phyloP scores from a whole-genome alignment of 306 rosid genomes.

The Gleditsia sinensis region DNA sequence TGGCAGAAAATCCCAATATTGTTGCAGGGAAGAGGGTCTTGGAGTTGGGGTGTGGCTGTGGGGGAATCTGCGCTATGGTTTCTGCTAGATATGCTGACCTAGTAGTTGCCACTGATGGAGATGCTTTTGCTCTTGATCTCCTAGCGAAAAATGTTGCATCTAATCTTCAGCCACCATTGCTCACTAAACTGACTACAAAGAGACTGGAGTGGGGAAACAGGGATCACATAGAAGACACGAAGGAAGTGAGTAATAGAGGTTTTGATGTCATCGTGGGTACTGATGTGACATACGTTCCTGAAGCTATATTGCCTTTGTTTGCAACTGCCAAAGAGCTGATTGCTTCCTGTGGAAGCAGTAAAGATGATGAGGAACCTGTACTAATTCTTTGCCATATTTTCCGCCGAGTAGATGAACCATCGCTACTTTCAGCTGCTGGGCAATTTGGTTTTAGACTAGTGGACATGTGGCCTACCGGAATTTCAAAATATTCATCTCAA shows the following conservation, averaged over 20 bases:
- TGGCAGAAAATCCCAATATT: constrained; percentile 71
- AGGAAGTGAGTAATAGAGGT: constrained; percentile 51
- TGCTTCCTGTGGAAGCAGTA: constrained; percentile 38
- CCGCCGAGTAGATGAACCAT: constrained; percentile 76
- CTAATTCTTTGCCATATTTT: constrained; percentile 79
- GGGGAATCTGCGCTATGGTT: constrained; percentile 88
- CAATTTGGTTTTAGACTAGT: constrained; percentile 65
- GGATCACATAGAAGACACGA: constrained; percentile 67
- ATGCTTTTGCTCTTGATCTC: constrained; percentile 64
- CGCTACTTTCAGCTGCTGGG: constrained; percentile 68
- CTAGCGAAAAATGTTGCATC: constrained; percentile 61
- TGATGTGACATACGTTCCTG: constrained; percentile 79
- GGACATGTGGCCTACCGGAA: constrained; percentile 65
- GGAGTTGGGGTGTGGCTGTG: constrained; percentile 90
- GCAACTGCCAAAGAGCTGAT: constrained; percentile 74
- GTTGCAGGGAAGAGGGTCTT: constrained; percentile 75
- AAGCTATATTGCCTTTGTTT: constrained; percentile 80
- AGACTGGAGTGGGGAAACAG: constrained; percentile 75
- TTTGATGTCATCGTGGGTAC: constrained; percentile 86
- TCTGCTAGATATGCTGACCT: constrained; percentile 59
- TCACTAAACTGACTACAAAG: constrained; percentile 50
- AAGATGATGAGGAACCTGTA: constrained; percentile 39
- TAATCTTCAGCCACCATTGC: constrained; percentile 52
- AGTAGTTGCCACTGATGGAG: constrained; percentile 88
- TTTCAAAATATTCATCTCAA: constrained; percentile 32